A percentile compares a stretch with the other conserved stretches of the same genome.
Evolutionary conservation across 208 protist genomes (phyloP).

Genomic region (Trypanosoma lewisi): DNA sequence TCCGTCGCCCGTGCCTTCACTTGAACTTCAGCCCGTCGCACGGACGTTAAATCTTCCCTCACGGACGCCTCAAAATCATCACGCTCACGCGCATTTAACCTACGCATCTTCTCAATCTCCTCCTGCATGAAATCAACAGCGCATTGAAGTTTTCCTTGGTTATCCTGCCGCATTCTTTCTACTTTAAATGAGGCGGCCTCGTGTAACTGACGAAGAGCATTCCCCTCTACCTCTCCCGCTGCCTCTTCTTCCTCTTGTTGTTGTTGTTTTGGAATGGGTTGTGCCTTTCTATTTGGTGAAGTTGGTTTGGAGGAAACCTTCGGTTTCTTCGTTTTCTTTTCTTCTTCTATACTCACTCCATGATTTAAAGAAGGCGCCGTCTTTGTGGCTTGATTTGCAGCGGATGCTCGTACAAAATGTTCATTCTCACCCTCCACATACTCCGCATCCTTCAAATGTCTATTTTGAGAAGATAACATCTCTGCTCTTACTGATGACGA

Average conservation of each 20-base stretch:
- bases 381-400: neutral
- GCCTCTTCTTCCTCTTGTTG: constrained; percentile 6
- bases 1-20: constrained; percentile 72
- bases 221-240: neutral
- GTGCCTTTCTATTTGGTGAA: neutral
- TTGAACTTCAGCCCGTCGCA: constrained; percentile 57
- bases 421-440: neutral
- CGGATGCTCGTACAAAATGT: neutral
- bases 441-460: neutral
- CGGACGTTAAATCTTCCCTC: constrained; percentile 62
- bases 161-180: constrained; percentile 49
- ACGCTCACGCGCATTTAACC: constrained; percentile 59
- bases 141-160: constrained; percentile 43
- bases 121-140: constrained; percentile 51
- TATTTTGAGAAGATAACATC: neutral
- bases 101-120: constrained; percentile 51
- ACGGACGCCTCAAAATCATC: constrained; percentile 61
- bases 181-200: constrained; percentile 58
- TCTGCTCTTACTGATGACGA: neutral
- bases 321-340: neutral
- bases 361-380: neutral
- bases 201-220: constrained; percentile 44
- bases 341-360: neutral
- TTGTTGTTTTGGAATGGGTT: constrained; percentile 1
- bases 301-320: neutral